Evolutionary conservation across 2,329 filamentous ascomycete species (phyloP).

Genomic region (Colletotrichum sp.): DNA sequence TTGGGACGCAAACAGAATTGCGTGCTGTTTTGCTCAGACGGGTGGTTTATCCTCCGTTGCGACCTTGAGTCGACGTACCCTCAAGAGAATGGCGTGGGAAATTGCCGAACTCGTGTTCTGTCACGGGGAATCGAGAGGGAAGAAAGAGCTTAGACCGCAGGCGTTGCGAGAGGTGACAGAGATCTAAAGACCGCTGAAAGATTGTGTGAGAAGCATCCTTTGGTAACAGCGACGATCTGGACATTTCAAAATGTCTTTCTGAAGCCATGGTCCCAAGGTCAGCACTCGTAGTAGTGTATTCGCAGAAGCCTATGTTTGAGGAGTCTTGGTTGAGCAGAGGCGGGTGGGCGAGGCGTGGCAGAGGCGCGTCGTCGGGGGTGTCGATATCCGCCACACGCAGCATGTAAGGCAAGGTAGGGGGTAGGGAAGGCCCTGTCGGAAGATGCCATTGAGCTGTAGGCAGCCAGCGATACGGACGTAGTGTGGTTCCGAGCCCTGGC

Average conservation of each 20-base stretch:
- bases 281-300: neutral
- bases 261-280: neutral
- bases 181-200: neutral
- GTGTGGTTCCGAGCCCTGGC: slow-evolving; percentile 7
- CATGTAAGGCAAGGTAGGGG: neutral
- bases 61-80: neutral
- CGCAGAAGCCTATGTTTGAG: neutral
- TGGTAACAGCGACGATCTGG: neutral
- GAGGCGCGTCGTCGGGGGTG: neutral
- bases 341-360: neutral
- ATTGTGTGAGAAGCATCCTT: neutral
- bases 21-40: neutral
- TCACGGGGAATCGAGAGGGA: neutral
- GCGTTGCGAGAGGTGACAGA: neutral
- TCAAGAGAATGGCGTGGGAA: neutral
- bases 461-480: slow-evolving; percentile 21
- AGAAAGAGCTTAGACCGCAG: neutral
- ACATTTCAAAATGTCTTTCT: neutral
- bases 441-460: slow-evolving; percentile 13
- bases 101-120: neutral
- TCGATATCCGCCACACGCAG: neutral
- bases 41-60: neutral
- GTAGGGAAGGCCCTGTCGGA: neutral
- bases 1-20: neutral
- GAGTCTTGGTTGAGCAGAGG: neutral